Conservation (phyloP, 1,139 yeast species). For the Kurtzmaniella quercitrusa region DNA sequence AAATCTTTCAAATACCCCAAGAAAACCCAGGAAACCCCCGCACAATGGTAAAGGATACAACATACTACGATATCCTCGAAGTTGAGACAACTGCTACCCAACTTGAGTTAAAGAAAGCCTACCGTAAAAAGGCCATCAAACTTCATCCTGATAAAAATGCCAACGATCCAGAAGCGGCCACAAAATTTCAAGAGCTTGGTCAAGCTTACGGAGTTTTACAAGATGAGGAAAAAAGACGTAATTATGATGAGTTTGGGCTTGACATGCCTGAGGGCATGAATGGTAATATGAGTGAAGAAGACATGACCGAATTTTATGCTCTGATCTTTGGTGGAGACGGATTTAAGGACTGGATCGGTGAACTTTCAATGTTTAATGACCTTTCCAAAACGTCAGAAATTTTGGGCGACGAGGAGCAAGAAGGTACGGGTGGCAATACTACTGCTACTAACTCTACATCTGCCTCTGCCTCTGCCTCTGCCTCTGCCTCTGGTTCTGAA, state of each 20-base stretch:
- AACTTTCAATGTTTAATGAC: slow-evolving; percentile 80
- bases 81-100: slow-evolving; percentile 69
- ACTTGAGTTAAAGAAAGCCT: slow-evolving; percentile 86
- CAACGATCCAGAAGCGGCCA: slow-evolving; percentile 74
- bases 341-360: slow-evolving; percentile 73
- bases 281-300: slow-evolving; percentile 25
- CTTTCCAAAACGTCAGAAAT: slow-evolving; percentile 68
- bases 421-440: slow-evolving; percentile 6
- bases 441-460: slow-evolving; percentile 6
- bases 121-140: slow-evolving; percentile 79
- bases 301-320: slow-evolving; percentile 56
- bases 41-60: slow-evolving; percentile 86
- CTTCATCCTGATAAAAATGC: slow-evolving; percentile 98
- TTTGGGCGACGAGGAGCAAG: slow-evolving; percentile 35
- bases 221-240: slow-evolving; percentile 31
- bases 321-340: slow-evolving; percentile 83
- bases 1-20: no score
- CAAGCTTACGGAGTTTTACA: slow-evolving; percentile 44
- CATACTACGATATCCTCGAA: slow-evolving; percentile 78
- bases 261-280: slow-evolving; percentile 25
- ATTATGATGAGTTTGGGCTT: slow-evolving; percentile 41
- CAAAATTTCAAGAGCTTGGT: slow-evolving; percentile 60
- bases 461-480: slow-evolving; percentile 5
- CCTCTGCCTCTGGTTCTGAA: slow-evolving; percentile 3
- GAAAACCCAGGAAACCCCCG: neutral